Evolutionary conservation across 225 moss, liverwort and hornwort genomes (phyloP).

Genomic region (Bryum argenteum): DNA sequence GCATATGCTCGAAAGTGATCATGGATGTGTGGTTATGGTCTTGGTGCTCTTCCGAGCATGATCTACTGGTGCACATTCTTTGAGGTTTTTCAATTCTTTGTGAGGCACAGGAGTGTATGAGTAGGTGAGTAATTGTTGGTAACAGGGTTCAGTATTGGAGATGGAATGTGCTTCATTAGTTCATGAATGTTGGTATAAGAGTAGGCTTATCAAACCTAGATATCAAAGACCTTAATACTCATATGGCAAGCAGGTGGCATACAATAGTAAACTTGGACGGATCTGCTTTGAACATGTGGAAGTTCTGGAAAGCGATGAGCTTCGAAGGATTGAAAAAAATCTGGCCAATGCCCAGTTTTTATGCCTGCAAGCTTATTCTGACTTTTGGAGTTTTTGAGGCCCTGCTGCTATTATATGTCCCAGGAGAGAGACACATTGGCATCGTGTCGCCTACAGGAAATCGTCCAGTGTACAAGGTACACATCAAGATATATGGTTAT

Average conservation of each 20-base stretch:
- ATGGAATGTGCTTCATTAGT: neutral
- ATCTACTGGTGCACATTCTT: conserved; percentile 1
- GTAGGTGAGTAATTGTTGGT: too few relatives aligned
- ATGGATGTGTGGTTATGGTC: neutral
- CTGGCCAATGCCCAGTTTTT: conserved; percentile 82
- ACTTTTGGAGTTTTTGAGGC: conserved; percentile 84
- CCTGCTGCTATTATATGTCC: conserved; percentile 73
- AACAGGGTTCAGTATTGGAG: too few relatives aligned
- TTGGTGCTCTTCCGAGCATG: neutral
- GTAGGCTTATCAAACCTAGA: neutral
- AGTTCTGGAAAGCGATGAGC: conserved; percentile 42
- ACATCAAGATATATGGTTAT: neutral
- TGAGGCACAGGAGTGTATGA: neutral
- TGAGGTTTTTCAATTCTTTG: neutral
- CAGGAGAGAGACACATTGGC: conserved; percentile 71
- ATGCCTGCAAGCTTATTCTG: conserved; percentile 64
- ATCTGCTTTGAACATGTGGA: conserved; percentile 62
- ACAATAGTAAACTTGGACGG: conserved; percentile 77
- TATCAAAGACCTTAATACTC: conserved; percentile 19
- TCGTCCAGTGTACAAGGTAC: conserved; percentile 82
- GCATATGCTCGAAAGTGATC: neutral
- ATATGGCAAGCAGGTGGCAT: conserved; percentile 72
- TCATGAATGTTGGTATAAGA: neutral
- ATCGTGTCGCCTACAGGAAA: conserved; percentile 78
- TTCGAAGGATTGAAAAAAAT: conserved; percentile 54